These are phyloP conservation scores for Aureoboletus auriporus DNA, from an alignment of 768 basidiomycete genomes.

Conservation along the genomic window DNA sequence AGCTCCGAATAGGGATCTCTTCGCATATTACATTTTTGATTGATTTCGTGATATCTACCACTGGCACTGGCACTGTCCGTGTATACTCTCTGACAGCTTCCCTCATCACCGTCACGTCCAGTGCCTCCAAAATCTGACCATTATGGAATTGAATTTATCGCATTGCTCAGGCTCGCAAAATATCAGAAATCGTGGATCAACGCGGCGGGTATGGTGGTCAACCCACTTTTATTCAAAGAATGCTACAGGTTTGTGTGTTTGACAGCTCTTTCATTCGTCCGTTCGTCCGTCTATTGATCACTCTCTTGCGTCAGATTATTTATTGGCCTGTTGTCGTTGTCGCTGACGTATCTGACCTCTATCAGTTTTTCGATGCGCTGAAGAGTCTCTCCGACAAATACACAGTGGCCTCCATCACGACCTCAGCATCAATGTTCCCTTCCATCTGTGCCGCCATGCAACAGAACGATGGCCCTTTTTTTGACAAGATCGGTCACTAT, in stretches of 20 bases:
- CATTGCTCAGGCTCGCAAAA: conserved; percentile 14
- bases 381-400: conserved; percentile 11
- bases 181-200: conserved; percentile 14
- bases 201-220: conserved; percentile 9
- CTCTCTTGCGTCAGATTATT: conserved; percentile 6
- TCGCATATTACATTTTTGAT: too few species aligned
- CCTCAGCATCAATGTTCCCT: conserved; percentile 12
- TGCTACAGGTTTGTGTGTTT: conserved; percentile 16
- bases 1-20: too few species aligned
- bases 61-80: conserved; percentile 15
- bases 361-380: conserved; percentile 17
- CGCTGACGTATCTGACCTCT: conserved; percentile 6
- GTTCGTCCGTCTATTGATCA: not conserved
- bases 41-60: conserved; percentile 11
- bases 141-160: conserved; percentile 16
- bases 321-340: conserved; percentile 11
- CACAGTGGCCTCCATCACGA: conserved; percentile 13
- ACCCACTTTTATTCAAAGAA: not conserved
- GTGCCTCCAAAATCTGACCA: conserved; percentile 4
- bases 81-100: conserved; percentile 11
- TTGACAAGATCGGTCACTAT: conserved; percentile 9
- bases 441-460: conserved; percentile 6
- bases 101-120: conserved; percentile 10
- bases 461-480: conserved; percentile 7
- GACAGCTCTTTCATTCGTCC: not conserved